These are phyloP conservation scores for Pseudozyma tsukubaensis DNA, from an alignment of 1,284 basidiomycete species.

Conservation along the genomic window DNA sequence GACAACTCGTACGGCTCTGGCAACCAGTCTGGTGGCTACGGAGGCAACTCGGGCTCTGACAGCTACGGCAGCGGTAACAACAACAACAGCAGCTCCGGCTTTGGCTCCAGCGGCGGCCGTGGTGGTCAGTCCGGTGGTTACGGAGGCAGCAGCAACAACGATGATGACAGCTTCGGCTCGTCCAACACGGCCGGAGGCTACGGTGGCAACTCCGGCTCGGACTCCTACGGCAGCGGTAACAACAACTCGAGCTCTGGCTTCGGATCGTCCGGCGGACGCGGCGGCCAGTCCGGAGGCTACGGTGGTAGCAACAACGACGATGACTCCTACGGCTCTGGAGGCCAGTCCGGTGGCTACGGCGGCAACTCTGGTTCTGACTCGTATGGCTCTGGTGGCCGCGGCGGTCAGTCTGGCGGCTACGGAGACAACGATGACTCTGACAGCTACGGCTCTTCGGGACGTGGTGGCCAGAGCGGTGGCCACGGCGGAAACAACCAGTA, in stretches of 20 bases:
- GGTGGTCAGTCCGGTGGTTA: conserved; percentile 4
- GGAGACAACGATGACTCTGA: conserved; percentile 9
- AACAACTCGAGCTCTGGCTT: conserved; percentile 5
- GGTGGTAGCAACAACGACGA: conserved; percentile 16
- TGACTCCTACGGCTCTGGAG: conserved; percentile 16
- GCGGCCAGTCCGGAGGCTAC: conserved; percentile 3
- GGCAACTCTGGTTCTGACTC: conserved; percentile 16
- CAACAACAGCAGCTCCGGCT: background rate
- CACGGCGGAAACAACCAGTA: no score
- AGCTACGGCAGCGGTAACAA: conserved; percentile 12
- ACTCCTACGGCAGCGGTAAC: conserved; percentile 13
- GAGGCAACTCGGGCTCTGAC: conserved; percentile 5
- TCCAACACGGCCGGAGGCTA: background rate
- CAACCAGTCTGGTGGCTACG: background rate
- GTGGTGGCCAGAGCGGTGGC: background rate
- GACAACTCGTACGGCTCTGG: conserved; percentile 26
- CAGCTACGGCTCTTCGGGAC: conserved; percentile 14
- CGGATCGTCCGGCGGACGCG: conserved; percentile 5
- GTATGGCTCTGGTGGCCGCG: conserved; percentile 11
- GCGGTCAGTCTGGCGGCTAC: conserved; percentile 16
- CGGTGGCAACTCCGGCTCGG: conserved; percentile 3
- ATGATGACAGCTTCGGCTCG: conserved; percentile 5
- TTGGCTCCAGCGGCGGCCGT: background rate
- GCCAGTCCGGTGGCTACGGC: conserved; percentile 8
- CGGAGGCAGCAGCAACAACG: conserved; percentile 9